Evolutionary conservation across 495 filamentous ascomycete species (phyloP), one percentile per base, ranked within the genome.

Genomic region (Clavariopsis aquatica): DNA sequence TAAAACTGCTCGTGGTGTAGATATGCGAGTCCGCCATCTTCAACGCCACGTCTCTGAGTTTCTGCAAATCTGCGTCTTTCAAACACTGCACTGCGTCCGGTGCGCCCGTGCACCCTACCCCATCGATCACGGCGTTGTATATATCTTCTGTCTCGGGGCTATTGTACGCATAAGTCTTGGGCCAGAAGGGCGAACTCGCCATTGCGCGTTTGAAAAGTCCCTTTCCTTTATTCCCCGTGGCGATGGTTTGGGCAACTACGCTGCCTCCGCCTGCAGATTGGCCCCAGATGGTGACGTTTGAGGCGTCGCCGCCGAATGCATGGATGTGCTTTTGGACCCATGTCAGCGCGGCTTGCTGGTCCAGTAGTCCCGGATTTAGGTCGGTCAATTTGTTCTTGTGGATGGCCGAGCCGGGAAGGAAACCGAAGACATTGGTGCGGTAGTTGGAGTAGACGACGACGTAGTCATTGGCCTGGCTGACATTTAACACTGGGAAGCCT

Each of bases 141-240:
- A 84, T 76, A 17, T 60, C 78, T 60, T 85, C 79, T 1, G 81
- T 75, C 61, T 84, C 75, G 6, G 78, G 74, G 1, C 71, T 71
- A 49, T 84, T 75, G 65, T 81, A 82, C 4, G 64, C 57, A 69
- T 86, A 85, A 15, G 81, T 84, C 66, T 82, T 84, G 0, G 82
- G 82, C 84, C 84, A 87, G 69, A 84, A 88, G 0, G 84, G 85
- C 2, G 79, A 82, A 59, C 79, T 83, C 5, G 82, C 81, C n/a
- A 87, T 77, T 0, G 84, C 85, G 64, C 82, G 82, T 17, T 29
- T 65, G 53, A 75, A 75, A 2, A 75, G 65, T 36, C 38, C 43
- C 31, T 73, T 78, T 13, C 74, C 53, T 10, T 68, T 69, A 27
- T 75, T 52, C 3, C 79, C 74, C 46, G 79, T 77, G 5, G 80